Base-by-base conservation (phyloP, 2,329 filamentous ascomycete genomes). In the Ceratocystiopsis brevicomis region DNA sequence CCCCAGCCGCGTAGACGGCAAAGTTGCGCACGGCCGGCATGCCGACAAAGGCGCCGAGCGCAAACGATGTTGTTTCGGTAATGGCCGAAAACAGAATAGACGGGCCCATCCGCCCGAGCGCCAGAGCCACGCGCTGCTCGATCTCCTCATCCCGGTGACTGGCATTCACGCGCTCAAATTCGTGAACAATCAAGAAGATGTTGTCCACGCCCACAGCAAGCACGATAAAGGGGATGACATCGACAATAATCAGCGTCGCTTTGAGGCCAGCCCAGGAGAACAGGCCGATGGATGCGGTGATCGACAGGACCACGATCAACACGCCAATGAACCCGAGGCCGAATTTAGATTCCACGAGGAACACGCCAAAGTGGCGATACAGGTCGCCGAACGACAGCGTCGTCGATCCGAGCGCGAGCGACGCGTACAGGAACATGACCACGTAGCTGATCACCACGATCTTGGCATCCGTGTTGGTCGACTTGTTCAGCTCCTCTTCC, bases 21-120 rank as follows among this genome's bases (percentile, higher is more conserved):
- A 98, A 98, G 60, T 98, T 98, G 49, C 86, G 77, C 38, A 98
- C 92, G 2, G 90, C 90, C 15, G 92, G 90, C 90, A 98, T 98
- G 40, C 87, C 87, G 8, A 95, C 92, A 48, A 90, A 88, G 37
- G 85, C 82, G 13, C 90, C 90, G 12, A 98, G 70, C 2, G 86
- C 80, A 59, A 98, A 98, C 2, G 88, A 87, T 19, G 87, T 77
- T 0, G 88, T 98, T 59, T 98, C 90, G 0, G 88, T 95, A 33
- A 83, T 69, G n/a, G 87, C 88, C 10, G 90, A 96, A 37, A 98
- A 78, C 16, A 98, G 70, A 43, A 98, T 96, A 1, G 88, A 96
- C 3, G 90, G 90, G 0, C 90, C 90, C 78, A 98, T 98, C 43
- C 90, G 77, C 18, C 90, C 88, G n/a, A 96, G 67, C 3, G 90